Evolutionary conservation across 345 rosid genomes (phyloP).

Genomic region (Durio zibethinus): DNA sequence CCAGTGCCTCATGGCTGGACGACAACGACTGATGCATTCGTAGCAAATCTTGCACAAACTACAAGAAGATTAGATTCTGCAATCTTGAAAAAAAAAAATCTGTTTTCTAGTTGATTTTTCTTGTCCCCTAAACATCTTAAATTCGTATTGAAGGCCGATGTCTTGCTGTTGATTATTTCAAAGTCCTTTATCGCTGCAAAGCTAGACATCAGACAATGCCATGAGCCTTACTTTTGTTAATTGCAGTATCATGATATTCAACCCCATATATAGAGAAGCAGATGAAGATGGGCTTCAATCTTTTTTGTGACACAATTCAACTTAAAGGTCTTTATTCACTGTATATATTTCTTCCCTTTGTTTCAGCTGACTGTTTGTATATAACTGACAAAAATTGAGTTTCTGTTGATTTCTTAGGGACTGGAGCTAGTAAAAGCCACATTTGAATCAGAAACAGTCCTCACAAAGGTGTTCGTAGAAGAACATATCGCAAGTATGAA

Average conservation of each 20-base stretch:
- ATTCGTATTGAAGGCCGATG: too few relatives aligned
- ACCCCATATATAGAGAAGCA: background rate
- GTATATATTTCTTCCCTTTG: background rate
- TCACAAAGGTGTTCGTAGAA: background rate
- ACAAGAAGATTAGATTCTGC: too few relatives aligned
- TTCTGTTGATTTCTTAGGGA: background rate
- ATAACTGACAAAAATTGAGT: background rate
- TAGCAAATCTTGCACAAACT: too few relatives aligned
- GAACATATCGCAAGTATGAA: background rate
- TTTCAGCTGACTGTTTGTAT: background rate
- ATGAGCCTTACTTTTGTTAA: background rate
- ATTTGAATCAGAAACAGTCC: background rate
- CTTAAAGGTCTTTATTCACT: slow-evolving; percentile 4
- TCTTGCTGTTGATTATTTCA: too few relatives aligned
- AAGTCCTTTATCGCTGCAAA: too few relatives aligned
- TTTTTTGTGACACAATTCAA: background rate
- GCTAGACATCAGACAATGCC: background rate
- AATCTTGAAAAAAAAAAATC: too few relatives aligned
- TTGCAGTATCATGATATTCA: background rate
- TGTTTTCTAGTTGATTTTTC: too few relatives aligned
- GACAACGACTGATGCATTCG: too few relatives aligned
- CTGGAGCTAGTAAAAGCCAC: background rate
- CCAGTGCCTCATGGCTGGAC: too few relatives aligned
- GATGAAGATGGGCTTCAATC: too few relatives aligned
- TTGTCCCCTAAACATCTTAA: too few relatives aligned